Percentiles rank a stretch among this genome's conserved stretches.
phyloP scores from a whole-genome alignment of 2,329 filamentous ascomycete species.

The Zarea fungicola region DNA sequence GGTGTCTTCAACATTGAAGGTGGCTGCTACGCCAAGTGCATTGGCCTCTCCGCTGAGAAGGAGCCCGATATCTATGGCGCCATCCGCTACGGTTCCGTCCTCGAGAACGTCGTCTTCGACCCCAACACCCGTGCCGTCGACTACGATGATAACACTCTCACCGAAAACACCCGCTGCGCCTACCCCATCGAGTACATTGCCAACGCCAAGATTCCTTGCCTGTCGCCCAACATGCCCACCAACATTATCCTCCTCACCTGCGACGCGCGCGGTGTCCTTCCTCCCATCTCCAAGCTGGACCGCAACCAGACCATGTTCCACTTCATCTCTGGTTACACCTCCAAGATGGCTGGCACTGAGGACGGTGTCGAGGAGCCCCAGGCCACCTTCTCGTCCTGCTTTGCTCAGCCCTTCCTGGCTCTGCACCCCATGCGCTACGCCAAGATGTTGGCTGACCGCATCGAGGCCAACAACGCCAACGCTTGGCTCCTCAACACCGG shows the following conservation, averaged over 20 bases:
- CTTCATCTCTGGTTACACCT: slow-evolving; percentile 99
- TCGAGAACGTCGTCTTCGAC: slow-evolving; percentile 98
- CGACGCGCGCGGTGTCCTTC: slow-evolving; percentile 93
- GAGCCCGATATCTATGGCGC: slow-evolving; percentile 96
- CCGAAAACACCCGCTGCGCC: slow-evolving; percentile 96
- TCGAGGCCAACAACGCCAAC: slow-evolving; percentile 88
- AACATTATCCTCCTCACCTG: slow-evolving; percentile 99
- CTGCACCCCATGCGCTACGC: slow-evolving; percentile 99
- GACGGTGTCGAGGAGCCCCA: slow-evolving; percentile 95
- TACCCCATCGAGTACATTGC: slow-evolving; percentile 99
- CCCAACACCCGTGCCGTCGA: slow-evolving; percentile 83
- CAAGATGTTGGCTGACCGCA: slow-evolving; percentile 98
- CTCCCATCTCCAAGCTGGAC: slow-evolving; percentile 95
- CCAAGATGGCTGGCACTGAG: slow-evolving; percentile 99
- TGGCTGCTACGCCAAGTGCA: slow-evolving; percentile 98
- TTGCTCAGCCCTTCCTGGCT: slow-evolving; percentile 97
- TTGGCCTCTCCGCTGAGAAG: slow-evolving; percentile 96
- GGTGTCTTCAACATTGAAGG: slow-evolving; percentile 99
- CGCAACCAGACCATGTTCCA: slow-evolving; percentile 99
- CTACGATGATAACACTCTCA: slow-evolving; percentile 92
- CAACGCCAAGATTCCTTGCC: slow-evolving; percentile 97
- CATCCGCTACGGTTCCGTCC: slow-evolving; percentile 92
- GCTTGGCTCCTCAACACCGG: slow-evolving; percentile 98
- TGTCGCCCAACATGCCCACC: slow-evolving; percentile 79
- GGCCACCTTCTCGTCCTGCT: slow-evolving; percentile 98